These are phyloP conservation scores for Aspergillaceae sp. DNA, from an alignment of 2,329 filamentous ascomycete genomes.

Conservation along the genomic window DNA sequence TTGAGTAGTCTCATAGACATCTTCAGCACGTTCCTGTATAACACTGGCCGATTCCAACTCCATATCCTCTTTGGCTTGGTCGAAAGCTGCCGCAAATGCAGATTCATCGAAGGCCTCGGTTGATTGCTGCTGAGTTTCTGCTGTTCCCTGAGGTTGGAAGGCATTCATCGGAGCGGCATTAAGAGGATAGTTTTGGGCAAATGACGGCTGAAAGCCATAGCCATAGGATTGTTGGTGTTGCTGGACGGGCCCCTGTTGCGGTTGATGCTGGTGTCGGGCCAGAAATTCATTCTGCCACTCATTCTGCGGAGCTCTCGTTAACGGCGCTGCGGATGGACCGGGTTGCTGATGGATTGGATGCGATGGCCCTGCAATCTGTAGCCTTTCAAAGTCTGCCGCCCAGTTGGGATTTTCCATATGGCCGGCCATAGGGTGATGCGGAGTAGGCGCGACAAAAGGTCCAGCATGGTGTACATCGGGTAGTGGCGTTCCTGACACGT, in stretches of 20 bases:
- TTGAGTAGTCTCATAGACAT: slow-evolving; percentile 12
- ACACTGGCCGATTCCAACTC: slow-evolving; percentile 17
- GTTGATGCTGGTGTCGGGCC: slow-evolving; percentile 18
- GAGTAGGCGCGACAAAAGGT: slow-evolving; percentile 17
- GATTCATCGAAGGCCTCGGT: slow-evolving; percentile 35
- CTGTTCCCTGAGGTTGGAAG: slow-evolving; percentile 18
- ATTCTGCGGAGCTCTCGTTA: slow-evolving; percentile 33
- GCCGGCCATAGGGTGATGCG: slow-evolving; percentile 16
- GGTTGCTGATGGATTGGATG: slow-evolving; percentile 42
- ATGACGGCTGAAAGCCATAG: slow-evolving; percentile 22
- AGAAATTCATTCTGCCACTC: slow-evolving; percentile 55
- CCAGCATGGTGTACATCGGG: slow-evolving; percentile 31
- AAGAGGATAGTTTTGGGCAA: slow-evolving; percentile 18
- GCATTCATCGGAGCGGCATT: slow-evolving; percentile 13
- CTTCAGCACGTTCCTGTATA: slow-evolving; percentile 9
- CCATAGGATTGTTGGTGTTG: slow-evolving; percentile 12
- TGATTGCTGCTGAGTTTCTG: slow-evolving; percentile 14
- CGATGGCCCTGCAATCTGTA: slow-evolving; percentile 32
- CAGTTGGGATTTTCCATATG: slow-evolving; percentile 25
- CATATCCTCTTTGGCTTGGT: slow-evolving; percentile 32
- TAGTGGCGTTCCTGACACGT: slow-evolving; percentile 22
- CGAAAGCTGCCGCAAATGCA: slow-evolving; percentile 39
- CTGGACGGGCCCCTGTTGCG: slow-evolving; percentile 15
- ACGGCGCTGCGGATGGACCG: slow-evolving; percentile 32
- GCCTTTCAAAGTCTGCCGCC: slow-evolving; percentile 40